A percentile compares a stretch with the other conserved stretches of the same genome.
Conservation (phyloP, 495 filamentous ascomycete genomes). For the Talaromyces thailandensis region DNA sequence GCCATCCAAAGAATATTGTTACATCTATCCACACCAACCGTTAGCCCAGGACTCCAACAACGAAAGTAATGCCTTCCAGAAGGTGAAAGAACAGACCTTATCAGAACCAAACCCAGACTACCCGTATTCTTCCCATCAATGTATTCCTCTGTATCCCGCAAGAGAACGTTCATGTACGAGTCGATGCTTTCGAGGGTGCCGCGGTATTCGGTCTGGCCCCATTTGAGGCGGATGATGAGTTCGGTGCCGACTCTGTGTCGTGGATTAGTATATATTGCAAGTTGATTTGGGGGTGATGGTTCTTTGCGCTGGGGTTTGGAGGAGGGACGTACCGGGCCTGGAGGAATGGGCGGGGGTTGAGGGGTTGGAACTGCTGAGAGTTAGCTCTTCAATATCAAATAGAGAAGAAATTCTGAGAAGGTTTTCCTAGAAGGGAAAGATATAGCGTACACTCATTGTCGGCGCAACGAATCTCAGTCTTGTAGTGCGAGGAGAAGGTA, state of each 20-base stretch:
- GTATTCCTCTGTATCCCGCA: slow-evolving; percentile 82
- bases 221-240: slow-evolving; percentile 88
- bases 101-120: slow-evolving; percentile 79
- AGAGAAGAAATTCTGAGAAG: too few species aligned
- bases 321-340: slow-evolving; percentile 68
- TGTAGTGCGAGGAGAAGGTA: not conserved
- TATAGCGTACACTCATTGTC: slow-evolving; percentile 31
- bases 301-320: not conserved
- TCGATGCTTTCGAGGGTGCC: slow-evolving; percentile 86
- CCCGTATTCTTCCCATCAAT: slow-evolving; percentile 82
- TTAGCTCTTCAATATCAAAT: not conserved
- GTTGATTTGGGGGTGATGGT: not conserved
- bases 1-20: slow-evolving; percentile 96
- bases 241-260: slow-evolving; percentile 72
- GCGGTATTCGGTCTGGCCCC: slow-evolving; percentile 95
- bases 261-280: not conserved
- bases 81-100: slow-evolving; percentile 52
- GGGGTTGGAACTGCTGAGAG: slow-evolving; percentile 57
- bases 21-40: slow-evolving; percentile 47
- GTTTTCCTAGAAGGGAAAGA: not conserved
- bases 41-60: slow-evolving; percentile 8
- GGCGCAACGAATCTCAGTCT: not conserved
- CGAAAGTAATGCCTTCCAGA: not conserved
- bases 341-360: slow-evolving; percentile 87
- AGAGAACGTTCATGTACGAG: slow-evolving; percentile 97